Conservation (phyloP, 2,329 filamentous ascomycete genomes). For the Fusarium anguioides region DNA sequence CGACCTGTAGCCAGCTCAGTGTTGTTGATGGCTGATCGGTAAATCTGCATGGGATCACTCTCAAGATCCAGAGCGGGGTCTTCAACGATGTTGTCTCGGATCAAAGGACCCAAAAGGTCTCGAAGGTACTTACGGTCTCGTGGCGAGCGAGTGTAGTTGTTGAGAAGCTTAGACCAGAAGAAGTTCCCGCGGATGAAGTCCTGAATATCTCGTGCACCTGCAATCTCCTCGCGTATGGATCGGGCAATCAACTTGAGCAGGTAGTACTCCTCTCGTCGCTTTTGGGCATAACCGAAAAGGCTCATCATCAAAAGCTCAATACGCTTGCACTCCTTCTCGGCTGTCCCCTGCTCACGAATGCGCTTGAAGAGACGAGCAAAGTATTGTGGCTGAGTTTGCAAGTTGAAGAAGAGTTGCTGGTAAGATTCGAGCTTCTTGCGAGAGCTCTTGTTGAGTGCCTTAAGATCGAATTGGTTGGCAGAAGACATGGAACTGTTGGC, state of each 20-base stretch:
- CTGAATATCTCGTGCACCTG: constrained; percentile 76
- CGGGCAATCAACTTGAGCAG: constrained; percentile 87
- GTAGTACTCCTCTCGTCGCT: constrained; percentile 96
- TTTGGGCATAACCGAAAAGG: constrained; percentile 96
- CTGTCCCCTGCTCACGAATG: constrained; percentile 82
- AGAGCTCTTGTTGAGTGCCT: constrained; percentile 96
- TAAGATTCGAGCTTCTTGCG: constrained; percentile 95
- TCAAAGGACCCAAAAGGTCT: constrained; percentile 83
- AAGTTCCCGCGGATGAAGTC: constrained; percentile 91
- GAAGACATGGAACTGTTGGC: constrained; percentile 90
- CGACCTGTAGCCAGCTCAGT: constrained; percentile 93
- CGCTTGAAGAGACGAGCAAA: constrained; percentile 88
- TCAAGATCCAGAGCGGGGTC: constrained; percentile 92
- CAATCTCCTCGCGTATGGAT: constrained; percentile 87
- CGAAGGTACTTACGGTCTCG: constrained; percentile 92
- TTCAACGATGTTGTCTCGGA: constrained; percentile 92
- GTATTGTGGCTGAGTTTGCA: constrained; percentile 97
- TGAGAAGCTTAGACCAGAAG: constrained; percentile 90
- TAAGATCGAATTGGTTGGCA: constrained; percentile 93
- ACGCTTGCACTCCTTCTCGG: constrained; percentile 92
- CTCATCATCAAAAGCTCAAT: constrained; percentile 96
- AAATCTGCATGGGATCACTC: constrained; percentile 97
- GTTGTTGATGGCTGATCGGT: constrained; percentile 94
- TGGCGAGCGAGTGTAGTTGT: constrained; percentile 89
- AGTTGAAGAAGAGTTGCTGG: constrained; percentile 95